These are phyloP conservation scores for Radiomyces spectabilis DNA, from an alignment of 192 early-diverging fungal genomes.

Conservation along the genomic window DNA sequence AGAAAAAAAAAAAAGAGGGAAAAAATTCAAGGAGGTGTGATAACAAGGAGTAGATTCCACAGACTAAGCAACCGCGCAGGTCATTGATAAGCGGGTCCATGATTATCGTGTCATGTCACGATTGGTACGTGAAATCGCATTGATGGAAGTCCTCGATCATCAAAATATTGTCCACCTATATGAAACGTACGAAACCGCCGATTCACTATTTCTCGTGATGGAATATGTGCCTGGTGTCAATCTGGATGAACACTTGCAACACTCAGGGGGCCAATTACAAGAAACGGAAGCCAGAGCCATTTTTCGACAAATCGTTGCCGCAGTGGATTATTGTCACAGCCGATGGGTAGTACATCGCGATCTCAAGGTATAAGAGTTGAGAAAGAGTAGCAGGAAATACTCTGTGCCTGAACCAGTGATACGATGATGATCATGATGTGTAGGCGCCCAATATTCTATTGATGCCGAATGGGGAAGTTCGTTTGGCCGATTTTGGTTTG, in stretches of 20 bases:
- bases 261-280: constrained; percentile 55
- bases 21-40: not conserved
- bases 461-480: constrained; percentile 57
- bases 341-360: constrained; percentile 72
- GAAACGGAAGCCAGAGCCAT: constrained; percentile 78
- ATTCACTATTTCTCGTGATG: constrained; percentile 79
- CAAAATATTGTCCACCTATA: constrained; percentile 86
- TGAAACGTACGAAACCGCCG: constrained; percentile 72
- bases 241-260: constrained; percentile 79
- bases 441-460: constrained; percentile 78
- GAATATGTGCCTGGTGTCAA: constrained; percentile 81
- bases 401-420: no score
- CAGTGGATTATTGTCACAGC: constrained; percentile 66
- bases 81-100: constrained; percentile 45
- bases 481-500: constrained; percentile 89
- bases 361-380: constrained; percentile 88
- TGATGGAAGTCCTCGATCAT: constrained; percentile 83
- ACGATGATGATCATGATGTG: no score
- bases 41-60: not conserved
- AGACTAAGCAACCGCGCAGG: constrained; percentile 9
- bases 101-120: constrained; percentile 44
- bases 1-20: not conserved
- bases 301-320: constrained; percentile 75
- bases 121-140: constrained; percentile 67
- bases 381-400: no score